A percentile compares a stretch with the other conserved stretches of the same genome.
Evolutionary conservation across 306 rosid species (phyloP).

Genomic region (Sicyos baderoa): DNA sequence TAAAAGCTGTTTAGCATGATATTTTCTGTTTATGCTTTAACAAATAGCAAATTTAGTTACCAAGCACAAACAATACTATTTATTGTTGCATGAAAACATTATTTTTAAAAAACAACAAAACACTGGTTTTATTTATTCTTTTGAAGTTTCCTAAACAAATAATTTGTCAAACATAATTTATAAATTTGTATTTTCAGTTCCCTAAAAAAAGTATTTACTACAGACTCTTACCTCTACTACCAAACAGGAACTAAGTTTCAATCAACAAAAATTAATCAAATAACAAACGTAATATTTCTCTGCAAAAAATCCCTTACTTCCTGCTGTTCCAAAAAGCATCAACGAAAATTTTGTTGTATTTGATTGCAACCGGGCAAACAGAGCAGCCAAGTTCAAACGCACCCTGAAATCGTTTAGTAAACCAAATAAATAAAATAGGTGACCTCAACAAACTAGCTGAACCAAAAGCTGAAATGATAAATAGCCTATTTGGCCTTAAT

Average conservation of each 20-base stretch:
- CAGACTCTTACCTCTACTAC: neutral
- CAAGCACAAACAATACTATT: too few species aligned
- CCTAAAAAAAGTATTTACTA: neutral
- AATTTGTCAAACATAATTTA: too few species aligned
- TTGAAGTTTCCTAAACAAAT: too few species aligned
- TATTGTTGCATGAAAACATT: too few species aligned
- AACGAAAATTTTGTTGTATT: slow-evolving; percentile 91
- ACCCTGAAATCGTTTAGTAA: slow-evolving; percentile 48
- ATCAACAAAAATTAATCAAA: slow-evolving; percentile 4
- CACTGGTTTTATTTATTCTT: too few species aligned
- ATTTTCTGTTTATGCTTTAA: too few species aligned
- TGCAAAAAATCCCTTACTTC: slow-evolving; percentile 53
- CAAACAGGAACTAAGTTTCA: neutral
- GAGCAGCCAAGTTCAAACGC: slow-evolving; percentile 95
- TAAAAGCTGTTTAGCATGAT: too few species aligned
- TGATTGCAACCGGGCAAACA: slow-evolving; percentile 90
- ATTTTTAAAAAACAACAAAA: too few species aligned
- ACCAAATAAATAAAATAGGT: slow-evolving; percentile 15
- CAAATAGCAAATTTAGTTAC: too few species aligned
- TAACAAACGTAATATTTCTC: neutral
- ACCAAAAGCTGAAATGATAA: neutral
- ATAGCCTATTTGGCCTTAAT: neutral
- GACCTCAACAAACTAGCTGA: slow-evolving; percentile 11
- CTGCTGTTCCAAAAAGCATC: slow-evolving; percentile 99
- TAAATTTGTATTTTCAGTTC: too few species aligned